Base-by-base conservation (phyloP, 1,284 basidiomycete genomes). In the Tranzscheliella williamsii region DNA sequence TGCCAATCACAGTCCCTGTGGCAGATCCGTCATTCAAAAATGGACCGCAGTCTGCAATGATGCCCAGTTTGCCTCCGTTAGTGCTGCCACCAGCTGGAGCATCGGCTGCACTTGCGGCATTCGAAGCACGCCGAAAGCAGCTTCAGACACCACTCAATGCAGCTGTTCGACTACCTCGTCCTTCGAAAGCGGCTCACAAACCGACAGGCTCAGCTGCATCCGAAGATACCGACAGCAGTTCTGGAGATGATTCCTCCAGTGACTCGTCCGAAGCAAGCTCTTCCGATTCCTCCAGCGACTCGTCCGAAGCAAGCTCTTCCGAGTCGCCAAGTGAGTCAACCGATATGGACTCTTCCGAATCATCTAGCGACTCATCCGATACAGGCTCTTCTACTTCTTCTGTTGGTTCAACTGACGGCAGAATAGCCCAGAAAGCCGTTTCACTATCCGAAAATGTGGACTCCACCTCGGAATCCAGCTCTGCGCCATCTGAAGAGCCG, bases 51-150 rank as follows among this genome's bases (percentile, higher is more conserved):
- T 8, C n/a, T 32, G 9, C 30, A 11, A 8, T 6, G 9, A 32
- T 9, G 30, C 30, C 30, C n/a, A 32, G 9, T 16, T 8, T 32
- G 31, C 16, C 31, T 32, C 16, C 31, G 31, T 17, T 20, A 5
- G 15, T 13, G 32, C 15, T 20, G 8, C 32, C 36, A 16, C 7
- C 38, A 16, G 45, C 34, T 7, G 41, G 35, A 2, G 41, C 52
- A 15, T 37, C 45, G 7, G 42, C 52, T 6, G 53, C 60, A 17
- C 36, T 63, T 42, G 49, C 60, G 13, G 60, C 60, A 2, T 56
- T 63, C 24, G 60, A 63, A 13, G 42, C 53, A 4, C 44, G 33
- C 20, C 37, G 42, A 5, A 49, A 49, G 22, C 33, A 46, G 29
- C 18, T 35, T 24, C 35, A 11, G 8, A 17, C 13, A n/a, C n/a